phyloP scores from a whole-genome alignment of 768 basidiomycete species.

The Tylopilus plumbeoviolaceoides region DNA sequence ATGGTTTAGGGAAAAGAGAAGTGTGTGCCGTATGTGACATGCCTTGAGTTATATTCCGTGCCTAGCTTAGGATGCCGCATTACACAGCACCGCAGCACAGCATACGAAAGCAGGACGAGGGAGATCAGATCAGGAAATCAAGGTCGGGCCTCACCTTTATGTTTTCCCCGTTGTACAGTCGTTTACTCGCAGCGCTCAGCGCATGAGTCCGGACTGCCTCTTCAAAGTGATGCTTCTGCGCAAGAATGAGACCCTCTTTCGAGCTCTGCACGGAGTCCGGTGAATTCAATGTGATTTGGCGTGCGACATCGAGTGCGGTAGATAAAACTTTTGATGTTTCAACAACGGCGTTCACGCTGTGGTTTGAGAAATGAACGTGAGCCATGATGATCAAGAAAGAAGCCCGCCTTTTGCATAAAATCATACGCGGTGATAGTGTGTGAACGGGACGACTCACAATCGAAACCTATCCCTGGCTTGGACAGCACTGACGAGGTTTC shows the following conservation, averaged over 20 bases:
- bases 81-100: not conserved
- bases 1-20: not conserved
- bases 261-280: slow-evolving; percentile 79
- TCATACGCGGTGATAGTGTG: slow-evolving; percentile 13
- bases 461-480: slow-evolving; percentile 69
- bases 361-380: slow-evolving; percentile 8
- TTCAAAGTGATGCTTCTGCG: slow-evolving; percentile 49
- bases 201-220: slow-evolving; percentile 46
- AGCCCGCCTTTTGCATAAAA: not conserved
- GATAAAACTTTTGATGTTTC: slow-evolving; percentile 48
- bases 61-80: not conserved
- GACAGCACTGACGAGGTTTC: slow-evolving; percentile 59
- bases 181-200: slow-evolving; percentile 44
- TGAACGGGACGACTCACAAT: slow-evolving; percentile 51
- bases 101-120: not conserved
- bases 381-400: slow-evolving; percentile 13
- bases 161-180: slow-evolving; percentile 58
- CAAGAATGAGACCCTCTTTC: slow-evolving; percentile 62
- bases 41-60: not conserved
- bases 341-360: slow-evolving; percentile 70
- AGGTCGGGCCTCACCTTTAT: slow-evolving; percentile 50
- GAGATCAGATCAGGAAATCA: not conserved
- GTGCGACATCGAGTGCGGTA: slow-evolving; percentile 60
- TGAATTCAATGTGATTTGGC: slow-evolving; percentile 57
- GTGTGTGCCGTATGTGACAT: not conserved